Base-by-base conservation (phyloP, 192 early-diverging fungal species). In the Entomortierella parvispora region DNA sequence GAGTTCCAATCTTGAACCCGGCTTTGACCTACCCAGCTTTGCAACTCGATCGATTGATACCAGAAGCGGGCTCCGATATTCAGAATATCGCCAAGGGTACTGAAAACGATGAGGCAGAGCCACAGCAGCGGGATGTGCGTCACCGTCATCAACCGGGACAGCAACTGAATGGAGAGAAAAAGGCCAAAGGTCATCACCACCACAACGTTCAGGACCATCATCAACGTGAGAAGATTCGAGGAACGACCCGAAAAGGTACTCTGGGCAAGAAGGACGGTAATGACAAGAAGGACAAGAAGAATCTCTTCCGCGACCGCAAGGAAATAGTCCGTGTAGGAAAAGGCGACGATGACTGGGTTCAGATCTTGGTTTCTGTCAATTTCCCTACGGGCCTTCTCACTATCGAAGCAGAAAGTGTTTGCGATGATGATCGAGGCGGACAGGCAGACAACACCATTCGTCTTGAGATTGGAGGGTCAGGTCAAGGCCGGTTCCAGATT, bases 341-440 rank as follows among this genome's bases (percentile, higher is more conserved):
- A 50, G 32, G 34, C 9, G 58, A 67, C 3, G 10, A 61, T 4
- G 71, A 75, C 58, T 75, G 71, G 64, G 52, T 75, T 33, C 44
- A 66, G 44, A 62, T 75, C 50, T 15, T 75, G 18, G 20, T 75
- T 51, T 66, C 71, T n/a, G 34, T 75, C 31, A 75, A 75, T 49
- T 75, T 67, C 33, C 71, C 71, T 0, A 75, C 71, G 26, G 53
- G 64, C 2, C 64, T 66, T 3, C 18, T 75, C 20, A 75, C 71
- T 2, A 75, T 75, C 20, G 71, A 75, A n/a, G 71, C 29, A 4
- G 71, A 75, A 32, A 66, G 57, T 42, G 71, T 75, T 2, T 75
- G 71, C 28, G 64, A 66, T 0, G 46, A 61, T 20, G 63, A 67
- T 44, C 44, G 18, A 34, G 45, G 22, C 11, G 50, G 55, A 15